Conservation (phyloP, 176 grass and related monocot genomes). For the Tuctoria greenei region DNA sequence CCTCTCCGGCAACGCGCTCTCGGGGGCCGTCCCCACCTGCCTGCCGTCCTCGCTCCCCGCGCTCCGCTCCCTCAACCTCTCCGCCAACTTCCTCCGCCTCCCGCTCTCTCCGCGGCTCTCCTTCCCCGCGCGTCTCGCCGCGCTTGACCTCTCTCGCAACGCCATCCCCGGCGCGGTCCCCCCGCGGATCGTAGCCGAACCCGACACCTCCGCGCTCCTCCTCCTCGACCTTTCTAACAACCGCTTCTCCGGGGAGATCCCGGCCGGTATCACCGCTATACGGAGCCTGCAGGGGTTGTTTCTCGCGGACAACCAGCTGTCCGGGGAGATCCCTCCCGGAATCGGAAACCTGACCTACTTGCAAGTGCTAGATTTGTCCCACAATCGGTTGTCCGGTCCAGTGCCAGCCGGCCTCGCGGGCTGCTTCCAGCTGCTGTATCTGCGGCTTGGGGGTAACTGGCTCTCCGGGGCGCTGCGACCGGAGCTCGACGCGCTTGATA, state of each 20-base stretch:
- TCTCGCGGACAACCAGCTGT: conserved; percentile 68
- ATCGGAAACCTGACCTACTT: conserved; percentile 95
- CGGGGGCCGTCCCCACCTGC: conserved; percentile 64
- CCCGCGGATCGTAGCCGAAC: conserved; percentile 58
- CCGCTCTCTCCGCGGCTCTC: conserved; percentile 78
- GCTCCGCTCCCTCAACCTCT: conserved; percentile 71
- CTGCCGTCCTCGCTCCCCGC: conserved; percentile 46
- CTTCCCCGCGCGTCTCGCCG: conserved; percentile 65
- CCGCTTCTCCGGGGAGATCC: conserved; percentile 72
- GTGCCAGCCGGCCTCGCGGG: conserved; percentile 82
- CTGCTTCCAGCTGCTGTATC: conserved; percentile 90
- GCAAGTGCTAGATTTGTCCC: conserved; percentile 85
- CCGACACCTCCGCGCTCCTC: conserved; percentile 51
- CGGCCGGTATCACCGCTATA: conserved; percentile 51
- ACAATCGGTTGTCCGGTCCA: conserved; percentile 62
- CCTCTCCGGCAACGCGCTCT: conserved; percentile 72
- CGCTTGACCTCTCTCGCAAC: conserved; percentile 79
- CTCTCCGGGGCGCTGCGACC: conserved; percentile 80
- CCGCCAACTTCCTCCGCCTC: conserved; percentile 61
- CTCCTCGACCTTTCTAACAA: conserved; percentile 76
- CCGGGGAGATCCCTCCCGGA: conserved; percentile 69
- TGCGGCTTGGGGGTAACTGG: conserved; percentile 63
- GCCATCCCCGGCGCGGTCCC: conserved; percentile 58
- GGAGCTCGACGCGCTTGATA: conserved; percentile 88
- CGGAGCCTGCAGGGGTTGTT: conserved; percentile 84